These are phyloP conservation scores for Peronospora farinosa DNA, from an alignment of 352 stramenopile species.

Conservation along the genomic window DNA sequence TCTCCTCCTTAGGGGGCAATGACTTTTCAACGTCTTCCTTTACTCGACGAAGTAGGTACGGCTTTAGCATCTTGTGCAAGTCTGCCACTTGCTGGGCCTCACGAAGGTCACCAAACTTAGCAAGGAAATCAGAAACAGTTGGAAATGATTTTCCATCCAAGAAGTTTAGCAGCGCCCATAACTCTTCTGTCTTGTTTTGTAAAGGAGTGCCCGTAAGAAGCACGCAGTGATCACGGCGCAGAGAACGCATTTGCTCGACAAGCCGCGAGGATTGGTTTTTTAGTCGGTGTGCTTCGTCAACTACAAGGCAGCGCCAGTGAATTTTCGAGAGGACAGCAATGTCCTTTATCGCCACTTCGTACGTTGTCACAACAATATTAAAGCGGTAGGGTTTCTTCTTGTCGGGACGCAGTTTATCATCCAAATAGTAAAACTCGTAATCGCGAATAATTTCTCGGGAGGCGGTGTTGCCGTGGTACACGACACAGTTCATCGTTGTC, in stretches of 20 bases:
- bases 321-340: slow-evolving; percentile 93
- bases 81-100: slow-evolving; percentile 85
- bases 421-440: slow-evolving; percentile 92
- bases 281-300: slow-evolving; percentile 86
- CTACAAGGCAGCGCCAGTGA: slow-evolving; percentile 83
- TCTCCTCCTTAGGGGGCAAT: slow-evolving; percentile 84
- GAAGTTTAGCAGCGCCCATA: slow-evolving; percentile 99
- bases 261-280: slow-evolving; percentile 85
- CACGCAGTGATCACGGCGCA: slow-evolving; percentile 78
- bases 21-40: slow-evolving; percentile 90
- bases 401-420: slow-evolving; percentile 56
- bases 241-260: slow-evolving; percentile 78
- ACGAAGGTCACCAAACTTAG: slow-evolving; percentile 86
- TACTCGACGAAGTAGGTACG: slow-evolving; percentile 81
- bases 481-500: slow-evolving; percentile 98
- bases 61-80: slow-evolving; percentile 87
- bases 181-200: slow-evolving; percentile 98
- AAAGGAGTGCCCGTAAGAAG: slow-evolving; percentile 82
- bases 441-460: slow-evolving; percentile 92
- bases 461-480: slow-evolving; percentile 96
- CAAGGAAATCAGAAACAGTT: slow-evolving; percentile 90
- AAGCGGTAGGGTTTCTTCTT: slow-evolving; percentile 86
- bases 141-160: slow-evolving; percentile 92
- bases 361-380: slow-evolving; percentile 88
- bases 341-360: slow-evolving; percentile 88